Conservation (phyloP, 352 stramenopile genomes). For the Phytophthora crassamura region DNA sequence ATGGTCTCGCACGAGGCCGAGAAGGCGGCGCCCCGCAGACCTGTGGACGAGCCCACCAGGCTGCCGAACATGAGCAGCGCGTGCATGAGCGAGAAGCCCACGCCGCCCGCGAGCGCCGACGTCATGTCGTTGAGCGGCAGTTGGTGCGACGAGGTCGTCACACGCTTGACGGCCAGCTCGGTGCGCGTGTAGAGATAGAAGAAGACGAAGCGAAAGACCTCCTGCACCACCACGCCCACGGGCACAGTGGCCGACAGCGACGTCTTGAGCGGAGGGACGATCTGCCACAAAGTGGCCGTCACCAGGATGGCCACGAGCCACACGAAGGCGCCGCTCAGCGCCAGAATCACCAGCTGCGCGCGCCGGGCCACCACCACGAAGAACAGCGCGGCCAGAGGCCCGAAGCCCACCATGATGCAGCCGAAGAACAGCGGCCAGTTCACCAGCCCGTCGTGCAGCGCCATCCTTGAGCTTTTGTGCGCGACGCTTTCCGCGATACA, state of each 20-base stretch:
- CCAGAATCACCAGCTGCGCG: slow-evolving; percentile 86
- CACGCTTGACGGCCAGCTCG: slow-evolving; percentile 74
- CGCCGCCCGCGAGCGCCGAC: slow-evolving; percentile 76
- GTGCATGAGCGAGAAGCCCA: slow-evolving; percentile 87
- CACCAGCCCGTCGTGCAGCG: slow-evolving; percentile 68
- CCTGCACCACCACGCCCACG: slow-evolving; percentile 74
- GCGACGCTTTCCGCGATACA: too few species aligned
- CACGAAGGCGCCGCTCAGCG: slow-evolving; percentile 81
- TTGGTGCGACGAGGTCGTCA: slow-evolving; percentile 79
- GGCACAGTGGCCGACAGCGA: slow-evolving; percentile 80
- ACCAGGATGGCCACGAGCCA: slow-evolving; percentile 86
- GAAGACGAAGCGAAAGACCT: slow-evolving; percentile 73
- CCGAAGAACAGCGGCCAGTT: slow-evolving; percentile 90
- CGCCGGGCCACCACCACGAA: slow-evolving; percentile 81
- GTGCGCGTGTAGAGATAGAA: slow-evolving; percentile 83
- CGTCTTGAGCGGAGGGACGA: slow-evolving; percentile 77
- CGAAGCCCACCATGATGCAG: slow-evolving; percentile 83
- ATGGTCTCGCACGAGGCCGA: slow-evolving; percentile 73
- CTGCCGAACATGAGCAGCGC: slow-evolving; percentile 88
- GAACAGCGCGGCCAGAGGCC: slow-evolving; percentile 76
- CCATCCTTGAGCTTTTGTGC: too few species aligned
- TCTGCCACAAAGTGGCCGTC: slow-evolving; percentile 74
- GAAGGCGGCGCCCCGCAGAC: slow-evolving; percentile 75
- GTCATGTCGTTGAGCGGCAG: slow-evolving; percentile 88
- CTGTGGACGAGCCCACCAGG: slow-evolving; percentile 72